A percentile compares a stretch with the other conserved stretches of the same genome.
phyloP scores from a whole-genome alignment of 1,139 yeast genomes.

The Pichia sp. region DNA sequence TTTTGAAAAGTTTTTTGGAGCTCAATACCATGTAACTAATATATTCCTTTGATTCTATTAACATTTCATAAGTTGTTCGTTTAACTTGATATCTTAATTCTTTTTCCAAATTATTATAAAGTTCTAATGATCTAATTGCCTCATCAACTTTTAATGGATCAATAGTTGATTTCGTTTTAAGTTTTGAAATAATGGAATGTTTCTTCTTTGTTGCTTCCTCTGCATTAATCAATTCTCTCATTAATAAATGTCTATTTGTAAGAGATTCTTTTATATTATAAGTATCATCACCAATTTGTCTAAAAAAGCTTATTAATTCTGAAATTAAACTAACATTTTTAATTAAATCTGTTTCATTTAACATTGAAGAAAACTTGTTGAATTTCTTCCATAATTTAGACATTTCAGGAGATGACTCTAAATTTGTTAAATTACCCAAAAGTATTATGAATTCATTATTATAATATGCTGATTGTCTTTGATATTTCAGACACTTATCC shows the following conservation, averaged over 20 bases:
- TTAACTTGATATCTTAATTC: slow-evolving; percentile 68
- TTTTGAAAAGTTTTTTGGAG: slow-evolving; percentile 50
- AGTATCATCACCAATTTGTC: slow-evolving; percentile 61
- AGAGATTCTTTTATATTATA: slow-evolving; percentile 87
- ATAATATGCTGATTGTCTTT: slow-evolving; percentile 23
- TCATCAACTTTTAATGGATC: slow-evolving; percentile 90
- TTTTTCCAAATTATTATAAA: slow-evolving; percentile 74
- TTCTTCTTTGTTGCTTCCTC: slow-evolving; percentile 66
- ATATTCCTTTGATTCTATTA: slow-evolving; percentile 61
- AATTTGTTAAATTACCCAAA: slow-evolving; percentile 23
- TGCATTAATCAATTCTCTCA: slow-evolving; percentile 82
- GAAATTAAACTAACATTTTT: slow-evolving; percentile 74
- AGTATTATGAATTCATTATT: slow-evolving; percentile 57
- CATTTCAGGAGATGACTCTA: slow-evolving; percentile 45
- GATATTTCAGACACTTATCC: slow-evolving; percentile 25
- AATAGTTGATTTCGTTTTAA: slow-evolving; percentile 68
- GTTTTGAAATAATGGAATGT: slow-evolving; percentile 67
- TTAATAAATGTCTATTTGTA: slow-evolving; percentile 84
- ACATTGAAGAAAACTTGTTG: slow-evolving; percentile 58
- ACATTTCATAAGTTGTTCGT: slow-evolving; percentile 81
- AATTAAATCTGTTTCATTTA: slow-evolving; percentile 72
- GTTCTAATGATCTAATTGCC: slow-evolving; percentile 72
- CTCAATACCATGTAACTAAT: slow-evolving; percentile 45
- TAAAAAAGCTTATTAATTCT: slow-evolving; percentile 70
- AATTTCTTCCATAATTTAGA: slow-evolving; percentile 76